A percentile compares a stretch with the other conserved stretches of the same genome.
Evolutionary conservation across 148 eudicot species (phyloP).

Genomic region (Cornus suecica): DNA sequence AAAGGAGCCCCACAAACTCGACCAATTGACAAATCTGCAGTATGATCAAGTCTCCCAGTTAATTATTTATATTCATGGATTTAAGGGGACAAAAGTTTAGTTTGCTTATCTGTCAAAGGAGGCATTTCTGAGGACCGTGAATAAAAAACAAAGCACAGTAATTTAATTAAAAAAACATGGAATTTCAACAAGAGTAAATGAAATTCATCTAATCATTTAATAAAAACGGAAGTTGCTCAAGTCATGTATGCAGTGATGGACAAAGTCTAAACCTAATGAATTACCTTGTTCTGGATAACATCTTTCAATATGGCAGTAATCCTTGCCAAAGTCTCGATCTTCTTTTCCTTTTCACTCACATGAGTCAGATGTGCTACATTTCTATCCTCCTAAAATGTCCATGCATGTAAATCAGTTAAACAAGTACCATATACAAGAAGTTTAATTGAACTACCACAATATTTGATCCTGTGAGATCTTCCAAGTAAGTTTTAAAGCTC

Average conservation of each 20-base stretch:
- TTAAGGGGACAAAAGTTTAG: background rate
- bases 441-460: background rate
- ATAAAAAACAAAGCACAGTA: background rate
- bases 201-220: background rate
- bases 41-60: background rate
- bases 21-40: background rate
- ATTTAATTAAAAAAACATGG: background rate
- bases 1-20: background rate
- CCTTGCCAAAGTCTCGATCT: slow-evolving; percentile 92
- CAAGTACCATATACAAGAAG: slow-evolving; percentile 8
- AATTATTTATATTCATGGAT: background rate
- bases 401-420: slow-evolving; percentile 11
- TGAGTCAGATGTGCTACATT: slow-evolving; percentile 98
- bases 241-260: background rate
- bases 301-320: slow-evolving; percentile 92
- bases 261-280: background rate
- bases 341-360: slow-evolving; percentile 97
- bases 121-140: background rate
- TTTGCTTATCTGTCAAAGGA: background rate
- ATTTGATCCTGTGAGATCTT: background rate
- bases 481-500: background rate
- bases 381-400: slow-evolving; percentile 74
- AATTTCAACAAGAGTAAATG: background rate
- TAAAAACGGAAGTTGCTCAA: background rate
- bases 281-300: slow-evolving; percentile 97